Percentiles rank a stretch among this genome's conserved stretches.
phyloP scores from a whole-genome alignment of 2,329 filamentous ascomycete species.

The Colletotrichum spinosum region DNA sequence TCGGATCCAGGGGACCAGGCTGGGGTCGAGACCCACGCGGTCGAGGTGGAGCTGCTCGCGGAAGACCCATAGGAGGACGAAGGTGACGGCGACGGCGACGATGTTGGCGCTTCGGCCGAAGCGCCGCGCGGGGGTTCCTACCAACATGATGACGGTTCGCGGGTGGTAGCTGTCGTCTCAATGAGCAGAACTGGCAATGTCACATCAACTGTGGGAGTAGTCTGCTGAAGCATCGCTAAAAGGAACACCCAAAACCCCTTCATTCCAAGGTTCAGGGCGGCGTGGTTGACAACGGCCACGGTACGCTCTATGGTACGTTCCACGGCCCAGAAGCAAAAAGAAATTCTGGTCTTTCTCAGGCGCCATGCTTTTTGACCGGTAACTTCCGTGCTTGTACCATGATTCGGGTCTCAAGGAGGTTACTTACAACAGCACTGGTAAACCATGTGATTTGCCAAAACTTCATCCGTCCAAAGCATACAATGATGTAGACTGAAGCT shows the following conservation, averaged over 20 bases:
- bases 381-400: no score
- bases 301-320: no score
- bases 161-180: background rate
- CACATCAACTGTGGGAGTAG: no score
- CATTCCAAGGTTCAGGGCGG: background rate
- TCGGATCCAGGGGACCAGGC: background rate
- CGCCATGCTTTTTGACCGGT: no score
- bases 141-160: background rate
- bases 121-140: background rate
- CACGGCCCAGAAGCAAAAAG: no score
- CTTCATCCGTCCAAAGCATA: no score
- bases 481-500: no score
- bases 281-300: background rate
- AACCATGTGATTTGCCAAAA: no score
- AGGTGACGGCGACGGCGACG: background rate
- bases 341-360: no score
- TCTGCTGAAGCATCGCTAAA: background rate
- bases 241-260: background rate
- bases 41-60: slow-evolving; percentile 14
- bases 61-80: slow-evolving; percentile 8
- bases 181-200: background rate
- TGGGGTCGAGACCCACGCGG: slow-evolving; percentile 8
- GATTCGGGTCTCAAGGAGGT: no score
- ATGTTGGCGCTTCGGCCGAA: slow-evolving; percentile 2
- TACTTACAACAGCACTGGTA: no score